Percentiles rank a stretch among this genome's conserved stretches.
phyloP scores from a whole-genome alignment of 2,329 filamentous ascomycete genomes.

The Fusarium devonianum region DNA sequence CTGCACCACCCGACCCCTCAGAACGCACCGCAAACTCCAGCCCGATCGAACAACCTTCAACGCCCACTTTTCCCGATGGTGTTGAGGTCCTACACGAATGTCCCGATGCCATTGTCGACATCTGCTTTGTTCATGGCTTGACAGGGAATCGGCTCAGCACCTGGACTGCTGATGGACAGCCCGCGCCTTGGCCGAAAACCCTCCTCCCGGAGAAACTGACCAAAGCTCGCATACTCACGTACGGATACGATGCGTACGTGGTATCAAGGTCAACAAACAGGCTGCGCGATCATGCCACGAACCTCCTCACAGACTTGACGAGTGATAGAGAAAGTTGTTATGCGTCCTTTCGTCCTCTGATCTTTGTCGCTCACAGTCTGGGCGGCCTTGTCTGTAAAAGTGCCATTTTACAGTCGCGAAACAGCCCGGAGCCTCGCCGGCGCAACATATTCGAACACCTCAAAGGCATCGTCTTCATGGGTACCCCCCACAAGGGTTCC shows the following conservation, averaged over 20 bases:
- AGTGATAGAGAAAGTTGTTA: constrained; percentile 31
- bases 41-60: too few relatives aligned
- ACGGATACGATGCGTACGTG: constrained; percentile 49
- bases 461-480: constrained; percentile 47
- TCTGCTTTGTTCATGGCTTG: constrained; percentile 52
- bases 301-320: constrained; percentile 42
- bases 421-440: constrained; percentile 43
- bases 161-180: constrained; percentile 46
- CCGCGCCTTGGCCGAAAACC: constrained; percentile 44
- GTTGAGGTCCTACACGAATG: constrained; percentile 17
- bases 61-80: constrained; percentile 23
- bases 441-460: constrained; percentile 38
- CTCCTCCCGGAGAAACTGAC: constrained; percentile 44
- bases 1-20: too few relatives aligned
- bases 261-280: constrained; percentile 29
- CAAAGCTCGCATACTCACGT: constrained; percentile 49
- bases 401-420: constrained; percentile 44
- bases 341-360: constrained; percentile 36
- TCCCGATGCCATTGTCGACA: constrained; percentile 14
- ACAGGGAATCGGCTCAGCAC: constrained; percentile 48
- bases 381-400: constrained; percentile 51
- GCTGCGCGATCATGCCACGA: constrained; percentile 43
- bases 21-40: too few relatives aligned
- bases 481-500: constrained; percentile 49
- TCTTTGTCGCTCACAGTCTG: constrained; percentile 50